phyloP scores from a whole-genome alignment of 2,329 filamentous ascomycete genomes.

The Eurotiales sp. region DNA sequence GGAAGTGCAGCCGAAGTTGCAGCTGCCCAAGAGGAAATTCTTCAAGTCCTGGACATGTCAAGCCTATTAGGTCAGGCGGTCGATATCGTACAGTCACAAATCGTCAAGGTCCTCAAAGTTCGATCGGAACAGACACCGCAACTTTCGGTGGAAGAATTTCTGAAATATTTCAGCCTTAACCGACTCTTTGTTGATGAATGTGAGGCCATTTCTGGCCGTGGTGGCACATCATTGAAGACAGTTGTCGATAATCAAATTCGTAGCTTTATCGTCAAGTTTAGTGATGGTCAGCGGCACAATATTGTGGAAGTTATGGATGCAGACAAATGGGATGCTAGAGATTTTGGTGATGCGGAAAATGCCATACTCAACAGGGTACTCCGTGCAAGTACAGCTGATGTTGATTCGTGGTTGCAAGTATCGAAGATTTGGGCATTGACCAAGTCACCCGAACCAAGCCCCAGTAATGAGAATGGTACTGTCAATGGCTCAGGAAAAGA shows the following conservation, averaged over 20 bases:
- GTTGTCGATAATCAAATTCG: slow-evolving; percentile 61
- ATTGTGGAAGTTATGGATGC: slow-evolving; percentile 57
- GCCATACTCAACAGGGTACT: slow-evolving; percentile 53
- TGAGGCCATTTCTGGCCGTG: slow-evolving; percentile 61
- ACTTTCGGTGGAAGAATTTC: slow-evolving; percentile 54
- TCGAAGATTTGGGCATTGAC: slow-evolving; percentile 50
- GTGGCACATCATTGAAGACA: slow-evolving; percentile 57
- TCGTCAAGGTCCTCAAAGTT: slow-evolving; percentile 62
- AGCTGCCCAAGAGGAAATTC: slow-evolving; percentile 54
- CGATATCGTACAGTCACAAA: slow-evolving; percentile 61
- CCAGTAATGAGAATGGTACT: slow-evolving; percentile 32
- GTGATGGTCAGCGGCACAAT: slow-evolving; percentile 54
- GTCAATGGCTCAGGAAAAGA: slow-evolving; percentile 50
- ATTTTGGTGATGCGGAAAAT: slow-evolving; percentile 55
- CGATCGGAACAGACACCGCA: slow-evolving; percentile 58
- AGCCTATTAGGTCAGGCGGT: slow-evolving; percentile 64
- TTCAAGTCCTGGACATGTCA: slow-evolving; percentile 63
- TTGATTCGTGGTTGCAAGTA: slow-evolving; percentile 51
- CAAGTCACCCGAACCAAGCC: slow-evolving; percentile 21
- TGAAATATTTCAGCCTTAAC: slow-evolving; percentile 61
- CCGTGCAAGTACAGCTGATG: slow-evolving; percentile 56
- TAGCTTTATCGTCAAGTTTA: slow-evolving; percentile 57
- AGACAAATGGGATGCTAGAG: slow-evolving; percentile 63
- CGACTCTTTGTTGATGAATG: slow-evolving; percentile 64
- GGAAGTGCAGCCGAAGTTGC: slow-evolving; percentile 23